Conservation (phyloP, 2,329 filamentous ascomycete species). For the Fusarium poae region DNA sequence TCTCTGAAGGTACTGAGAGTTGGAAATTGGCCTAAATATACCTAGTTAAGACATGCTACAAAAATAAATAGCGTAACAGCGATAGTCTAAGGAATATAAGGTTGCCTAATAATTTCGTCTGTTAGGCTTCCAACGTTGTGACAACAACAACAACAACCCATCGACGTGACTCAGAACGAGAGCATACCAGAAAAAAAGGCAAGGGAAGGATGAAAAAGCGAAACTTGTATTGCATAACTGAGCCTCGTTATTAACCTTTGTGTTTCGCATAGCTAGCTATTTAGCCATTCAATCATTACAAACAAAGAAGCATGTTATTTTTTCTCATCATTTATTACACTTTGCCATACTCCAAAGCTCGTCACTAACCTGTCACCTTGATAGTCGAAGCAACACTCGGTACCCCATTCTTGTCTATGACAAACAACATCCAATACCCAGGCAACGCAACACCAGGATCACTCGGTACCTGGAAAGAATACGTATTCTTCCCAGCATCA, state of each 20-base stretch:
- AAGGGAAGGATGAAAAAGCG: background rate
- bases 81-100: too few species aligned
- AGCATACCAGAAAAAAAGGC: background rate
- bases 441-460: conserved; percentile 37
- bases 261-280: background rate
- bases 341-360: background rate
- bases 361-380: conserved; percentile 3
- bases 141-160: too few species aligned
- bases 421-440: conserved; percentile 45
- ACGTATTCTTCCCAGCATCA: conserved; percentile 12
- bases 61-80: too few species aligned
- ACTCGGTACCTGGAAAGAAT: conserved; percentile 29
- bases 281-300: background rate
- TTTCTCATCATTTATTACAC: background rate
- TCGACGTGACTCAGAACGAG: too few species aligned
- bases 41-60: too few species aligned
- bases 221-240: background rate
- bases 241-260: background rate
- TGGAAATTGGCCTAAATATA: too few species aligned
- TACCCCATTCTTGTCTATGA: conserved; percentile 35
- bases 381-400: conserved; percentile 36
- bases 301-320: background rate
- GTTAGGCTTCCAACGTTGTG: too few species aligned
- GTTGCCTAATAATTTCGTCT: too few species aligned
- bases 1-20: too few species aligned